phyloP scores from a whole-genome alignment of 208 protist species.

The Acanthamoeba castellanii region DNA sequence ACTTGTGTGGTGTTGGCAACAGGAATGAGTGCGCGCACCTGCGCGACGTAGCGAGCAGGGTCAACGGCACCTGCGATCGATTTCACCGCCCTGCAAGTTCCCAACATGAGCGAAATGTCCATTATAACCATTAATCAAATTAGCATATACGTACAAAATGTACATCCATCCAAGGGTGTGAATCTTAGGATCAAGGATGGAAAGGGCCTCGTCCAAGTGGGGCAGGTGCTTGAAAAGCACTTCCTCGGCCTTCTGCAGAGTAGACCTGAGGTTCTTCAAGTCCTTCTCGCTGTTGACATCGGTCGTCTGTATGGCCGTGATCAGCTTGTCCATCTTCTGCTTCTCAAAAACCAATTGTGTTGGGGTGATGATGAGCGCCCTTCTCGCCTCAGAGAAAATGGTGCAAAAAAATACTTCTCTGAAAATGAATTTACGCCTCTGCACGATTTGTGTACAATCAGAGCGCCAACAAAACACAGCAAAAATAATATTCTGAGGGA shows the following conservation, averaged over 20 bases:
- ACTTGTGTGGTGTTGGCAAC: conserved; percentile 73
- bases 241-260: conserved; percentile 74
- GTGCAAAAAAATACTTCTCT: neutral
- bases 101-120: neutral
- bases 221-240: conserved; percentile 73
- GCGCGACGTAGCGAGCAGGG: conserved; percentile 42
- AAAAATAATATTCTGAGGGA: neutral
- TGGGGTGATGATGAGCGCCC: neutral
- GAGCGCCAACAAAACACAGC: neutral
- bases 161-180: conserved; percentile 83
- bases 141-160: conserved; percentile 74
- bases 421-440: neutral
- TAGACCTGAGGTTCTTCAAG: conserved; percentile 45
- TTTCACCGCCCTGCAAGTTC: conserved; percentile 49
- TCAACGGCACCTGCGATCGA: neutral
- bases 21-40: conserved; percentile 74
- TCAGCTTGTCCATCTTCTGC: conserved; percentile 72
- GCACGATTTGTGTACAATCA: neutral
- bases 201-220: conserved; percentile 68
- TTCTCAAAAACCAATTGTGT: neutral
- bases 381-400: neutral
- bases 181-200: conserved; percentile 63
- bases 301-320: conserved; percentile 49
- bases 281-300: conserved; percentile 73
- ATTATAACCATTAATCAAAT: too few species aligned